Evolutionary conservation across 495 filamentous ascomycete species (phyloP).

Genomic region (Hypoxylon rickii): DNA sequence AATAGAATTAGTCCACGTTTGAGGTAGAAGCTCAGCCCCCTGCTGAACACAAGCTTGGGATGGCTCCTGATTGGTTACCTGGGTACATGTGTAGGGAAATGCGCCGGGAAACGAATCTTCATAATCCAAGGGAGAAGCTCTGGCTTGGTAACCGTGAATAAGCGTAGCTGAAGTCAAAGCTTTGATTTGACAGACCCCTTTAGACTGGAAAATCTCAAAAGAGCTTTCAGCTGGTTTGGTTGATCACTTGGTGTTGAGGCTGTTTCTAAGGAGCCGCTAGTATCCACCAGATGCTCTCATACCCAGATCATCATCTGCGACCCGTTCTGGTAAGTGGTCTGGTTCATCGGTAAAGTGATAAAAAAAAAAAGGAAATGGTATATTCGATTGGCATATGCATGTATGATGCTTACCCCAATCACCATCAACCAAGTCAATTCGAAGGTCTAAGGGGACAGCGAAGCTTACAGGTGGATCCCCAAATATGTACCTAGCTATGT

Average conservation of each 20-base stretch:
- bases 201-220: not conserved
- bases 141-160: conserved; percentile 2
- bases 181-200: conserved; percentile 8
- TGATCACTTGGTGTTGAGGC: not conserved
- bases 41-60: conserved; percentile 16
- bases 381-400: not conserved
- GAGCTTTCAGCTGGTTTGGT: conserved; percentile 15
- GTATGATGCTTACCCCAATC: too few relatives aligned
- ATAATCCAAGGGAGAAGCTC: too few relatives aligned
- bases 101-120: not conserved
- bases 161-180: conserved; percentile 9
- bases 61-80: conserved; percentile 11
- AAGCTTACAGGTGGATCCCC: conserved; percentile 2
- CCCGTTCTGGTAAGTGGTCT: not conserved
- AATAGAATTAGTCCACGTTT: conserved; percentile 5
- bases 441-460: too few relatives aligned
- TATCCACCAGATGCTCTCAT: not conserved
- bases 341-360: not conserved
- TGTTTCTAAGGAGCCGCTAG: not conserved
- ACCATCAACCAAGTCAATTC: too few relatives aligned
- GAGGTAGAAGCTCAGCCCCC: conserved; percentile 11
- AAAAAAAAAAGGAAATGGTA: conserved; percentile 1
- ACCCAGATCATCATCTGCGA: not conserved
- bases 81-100: conserved; percentile 1
- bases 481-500: conserved; percentile 1